These are phyloP conservation scores for Hyaloscypha hepaticicola DNA, from an alignment of 495 filamentous ascomycete genomes.

Conservation along the genomic window DNA sequence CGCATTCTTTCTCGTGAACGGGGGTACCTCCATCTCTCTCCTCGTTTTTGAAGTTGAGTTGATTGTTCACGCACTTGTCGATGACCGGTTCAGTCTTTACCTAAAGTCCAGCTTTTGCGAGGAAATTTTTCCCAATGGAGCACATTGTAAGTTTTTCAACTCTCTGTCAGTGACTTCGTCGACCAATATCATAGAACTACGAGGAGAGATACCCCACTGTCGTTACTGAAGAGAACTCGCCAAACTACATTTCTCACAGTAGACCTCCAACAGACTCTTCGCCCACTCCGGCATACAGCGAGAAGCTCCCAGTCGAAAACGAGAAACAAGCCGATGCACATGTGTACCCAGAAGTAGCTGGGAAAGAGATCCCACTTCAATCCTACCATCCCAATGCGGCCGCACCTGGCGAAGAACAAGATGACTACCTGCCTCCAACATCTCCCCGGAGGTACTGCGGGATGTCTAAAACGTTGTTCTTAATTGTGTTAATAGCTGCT, in stretches of 20 bases:
- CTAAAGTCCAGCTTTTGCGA: background rate
- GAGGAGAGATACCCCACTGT: constrained; percentile 14
- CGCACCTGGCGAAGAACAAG: background rate
- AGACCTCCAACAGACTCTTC: background rate
- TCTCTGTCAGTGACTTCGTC: background rate
- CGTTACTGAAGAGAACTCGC: background rate
- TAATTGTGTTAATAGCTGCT: background rate
- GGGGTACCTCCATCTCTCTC: background rate
- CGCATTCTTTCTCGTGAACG: no score
- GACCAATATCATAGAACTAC: background rate
- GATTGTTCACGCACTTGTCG: background rate
- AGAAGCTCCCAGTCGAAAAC: background rate
- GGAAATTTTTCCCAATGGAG: background rate
- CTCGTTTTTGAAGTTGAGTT: background rate
- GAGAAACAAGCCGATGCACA: background rate
- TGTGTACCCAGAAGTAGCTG: background rate
- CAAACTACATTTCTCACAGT: background rate
- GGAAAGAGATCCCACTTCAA: background rate
- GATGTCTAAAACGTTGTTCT: background rate
- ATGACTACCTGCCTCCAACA: background rate
- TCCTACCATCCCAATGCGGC: background rate
- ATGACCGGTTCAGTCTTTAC: background rate
- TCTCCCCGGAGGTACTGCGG: background rate
- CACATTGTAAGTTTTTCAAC: background rate
- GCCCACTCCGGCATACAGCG: background rate